These are phyloP conservation scores for Canariomyces notabilis DNA, from an alignment of 2,329 filamentous ascomycete genomes.

Conservation along the genomic window DNA sequence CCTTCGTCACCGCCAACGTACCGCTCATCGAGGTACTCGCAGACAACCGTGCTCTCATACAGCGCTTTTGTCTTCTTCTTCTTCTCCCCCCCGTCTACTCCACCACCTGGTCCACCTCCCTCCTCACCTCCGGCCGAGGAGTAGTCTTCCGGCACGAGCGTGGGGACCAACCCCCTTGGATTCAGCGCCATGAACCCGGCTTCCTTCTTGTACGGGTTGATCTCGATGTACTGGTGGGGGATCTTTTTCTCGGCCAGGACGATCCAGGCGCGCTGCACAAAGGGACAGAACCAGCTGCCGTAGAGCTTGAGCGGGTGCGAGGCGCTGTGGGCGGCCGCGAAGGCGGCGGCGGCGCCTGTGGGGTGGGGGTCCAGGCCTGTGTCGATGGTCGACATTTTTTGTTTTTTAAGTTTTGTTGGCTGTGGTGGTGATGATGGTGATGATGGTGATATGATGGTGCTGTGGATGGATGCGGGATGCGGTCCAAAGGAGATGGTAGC, in stretches of 20 bases:
- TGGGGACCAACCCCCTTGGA: constrained; percentile 70
- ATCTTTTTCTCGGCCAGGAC: constrained; percentile 68
- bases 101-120: no score
- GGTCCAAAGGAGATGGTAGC: no score
- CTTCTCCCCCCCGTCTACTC: no score
- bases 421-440: no score
- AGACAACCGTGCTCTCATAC: constrained; percentile 68
- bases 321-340: constrained; percentile 41
- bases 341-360: constrained; percentile 44
- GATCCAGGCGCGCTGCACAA: constrained; percentile 68
- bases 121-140: no score
- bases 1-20: constrained; percentile 49
- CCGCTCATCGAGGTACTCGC: constrained; percentile 71
- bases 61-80: constrained; percentile 48
- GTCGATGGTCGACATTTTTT: constrained; percentile 42
- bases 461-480: background rate
- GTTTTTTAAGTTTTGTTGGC: no score
- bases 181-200: constrained; percentile 65
- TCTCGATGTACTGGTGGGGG: constrained; percentile 69
- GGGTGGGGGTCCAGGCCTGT: constrained; percentile 43
- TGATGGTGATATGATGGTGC: background rate
- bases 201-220: constrained; percentile 73
- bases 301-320: constrained; percentile 60
- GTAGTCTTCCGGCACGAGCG: constrained; percentile 49
- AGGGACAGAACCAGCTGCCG: constrained; percentile 69